These are phyloP conservation scores for Turritis glabra DNA, from an alignment of 345 rosid genomes.

Conservation along the genomic window DNA sequence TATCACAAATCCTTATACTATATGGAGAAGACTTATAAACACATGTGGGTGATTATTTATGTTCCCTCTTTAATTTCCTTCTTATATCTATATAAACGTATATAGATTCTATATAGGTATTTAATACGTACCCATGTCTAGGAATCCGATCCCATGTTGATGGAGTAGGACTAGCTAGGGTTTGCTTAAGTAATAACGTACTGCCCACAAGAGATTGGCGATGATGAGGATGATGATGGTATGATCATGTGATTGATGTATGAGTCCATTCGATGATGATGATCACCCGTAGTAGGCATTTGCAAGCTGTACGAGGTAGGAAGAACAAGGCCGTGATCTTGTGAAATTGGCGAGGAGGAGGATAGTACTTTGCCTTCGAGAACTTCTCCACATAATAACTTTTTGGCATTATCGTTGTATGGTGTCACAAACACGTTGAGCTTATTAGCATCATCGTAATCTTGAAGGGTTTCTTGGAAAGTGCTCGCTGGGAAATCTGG, in stretches of 20 bases:
- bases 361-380: constrained; percentile 46
- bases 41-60: constrained; percentile 34
- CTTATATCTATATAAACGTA: constrained; percentile 24
- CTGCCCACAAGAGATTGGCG: constrained; percentile 49
- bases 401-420: constrained; percentile 37
- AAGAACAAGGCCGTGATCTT: constrained; percentile 30
- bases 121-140: constrained; percentile 42
- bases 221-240: constrained; percentile 47
- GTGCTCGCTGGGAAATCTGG: constrained; percentile 40
- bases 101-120: constrained; percentile 40
- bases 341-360: constrained; percentile 23
- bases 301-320: constrained; percentile 44
- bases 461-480: constrained; percentile 37
- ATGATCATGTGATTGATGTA: constrained; percentile 62
- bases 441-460: constrained; percentile 28
- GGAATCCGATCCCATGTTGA: constrained; percentile 60
- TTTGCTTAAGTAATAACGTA: constrained; percentile 45
- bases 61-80: constrained; percentile 24
- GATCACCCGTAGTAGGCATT: constrained; percentile 14
- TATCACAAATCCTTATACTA: constrained; percentile 18
- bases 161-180: constrained; percentile 59
- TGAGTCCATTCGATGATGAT: constrained; percentile 46
- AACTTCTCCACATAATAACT: constrained; percentile 56
- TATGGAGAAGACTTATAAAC: constrained; percentile 18
- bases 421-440: constrained; percentile 31